Evolutionary conservation across 2,329 filamentous ascomycete genomes (phyloP).

Genomic region (Pyrenochaeta sp.): DNA sequence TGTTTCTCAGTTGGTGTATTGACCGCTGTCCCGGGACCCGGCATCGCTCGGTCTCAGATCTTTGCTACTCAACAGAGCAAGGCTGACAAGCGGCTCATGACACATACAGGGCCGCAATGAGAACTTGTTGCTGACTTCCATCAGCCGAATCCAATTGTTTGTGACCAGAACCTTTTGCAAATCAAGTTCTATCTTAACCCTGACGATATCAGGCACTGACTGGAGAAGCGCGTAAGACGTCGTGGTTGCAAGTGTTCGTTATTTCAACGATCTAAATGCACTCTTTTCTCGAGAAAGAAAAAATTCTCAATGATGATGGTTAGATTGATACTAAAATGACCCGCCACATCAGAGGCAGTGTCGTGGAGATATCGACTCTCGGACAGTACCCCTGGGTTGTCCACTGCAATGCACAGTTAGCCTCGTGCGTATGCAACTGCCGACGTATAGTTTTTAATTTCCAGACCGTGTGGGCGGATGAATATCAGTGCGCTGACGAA

Average conservation of each 20-base stretch:
- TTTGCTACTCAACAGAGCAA: slow-evolving; percentile 13
- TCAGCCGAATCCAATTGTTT: slow-evolving; percentile 26
- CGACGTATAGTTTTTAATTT: slow-evolving; percentile 14
- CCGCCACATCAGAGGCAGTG: slow-evolving; percentile 7
- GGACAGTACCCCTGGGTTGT: slow-evolving; percentile 34
- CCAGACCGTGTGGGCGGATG: slow-evolving; percentile 8
- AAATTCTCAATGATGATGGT: slow-evolving; percentile 32
- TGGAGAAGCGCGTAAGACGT: slow-evolving; percentile 31
- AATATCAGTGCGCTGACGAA: slow-evolving; percentile 15
- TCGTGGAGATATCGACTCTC: slow-evolving; percentile 26
- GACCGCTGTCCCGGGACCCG: slow-evolving; percentile 1
- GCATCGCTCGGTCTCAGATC: slow-evolving; percentile 4
- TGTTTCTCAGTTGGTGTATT: not conserved
- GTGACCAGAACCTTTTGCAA: slow-evolving; percentile 24
- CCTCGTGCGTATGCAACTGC: slow-evolving; percentile 34
- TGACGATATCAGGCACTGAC: slow-evolving; percentile 23
- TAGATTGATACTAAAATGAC: slow-evolving; percentile 12
- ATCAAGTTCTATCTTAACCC: slow-evolving; percentile 14
- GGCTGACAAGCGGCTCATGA: slow-evolving; percentile 25
- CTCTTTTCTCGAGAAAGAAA: too few species aligned
- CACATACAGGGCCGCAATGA: slow-evolving; percentile 23
- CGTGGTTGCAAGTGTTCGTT: too few species aligned
- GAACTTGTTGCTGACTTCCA: slow-evolving; percentile 24
- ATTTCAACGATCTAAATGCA: too few species aligned
- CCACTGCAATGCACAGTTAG: slow-evolving; percentile 32